Conservation (phyloP, 345 rosid species). For the Euphorbia lathyris region DNA sequence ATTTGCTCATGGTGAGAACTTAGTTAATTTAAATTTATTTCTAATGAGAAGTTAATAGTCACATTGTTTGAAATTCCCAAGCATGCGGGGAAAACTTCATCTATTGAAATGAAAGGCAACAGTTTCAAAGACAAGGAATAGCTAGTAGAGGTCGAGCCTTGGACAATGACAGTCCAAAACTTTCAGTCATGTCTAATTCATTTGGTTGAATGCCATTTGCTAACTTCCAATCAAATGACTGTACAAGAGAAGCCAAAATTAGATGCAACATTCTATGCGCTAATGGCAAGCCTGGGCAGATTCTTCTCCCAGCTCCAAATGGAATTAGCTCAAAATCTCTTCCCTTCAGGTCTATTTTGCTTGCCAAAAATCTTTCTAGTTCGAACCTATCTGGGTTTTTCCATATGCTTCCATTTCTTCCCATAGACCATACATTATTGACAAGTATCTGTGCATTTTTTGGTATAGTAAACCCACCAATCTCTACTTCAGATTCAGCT, state of each 20-base stretch:
- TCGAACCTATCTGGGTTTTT: background rate
- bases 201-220: slow-evolving; percentile 19
- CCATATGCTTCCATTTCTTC: slow-evolving; percentile 4
- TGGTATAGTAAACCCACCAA: background rate
- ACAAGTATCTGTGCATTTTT: slow-evolving; percentile 10
- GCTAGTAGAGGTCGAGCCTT: too few species aligned
- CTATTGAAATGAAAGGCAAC: too few species aligned
- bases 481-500: slow-evolving; percentile 5
- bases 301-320: slow-evolving; percentile 37
- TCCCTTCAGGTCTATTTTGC: slow-evolving; percentile 9
- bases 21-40: too few species aligned
- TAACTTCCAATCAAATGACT: slow-evolving; percentile 31
- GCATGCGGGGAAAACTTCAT: too few species aligned
- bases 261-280: slow-evolving; percentile 33
- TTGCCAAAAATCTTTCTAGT: slow-evolving; percentile 12
- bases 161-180: too few species aligned
- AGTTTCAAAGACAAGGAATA: too few species aligned
- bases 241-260: slow-evolving; percentile 41
- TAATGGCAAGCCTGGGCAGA: slow-evolving; percentile 39
- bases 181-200: slow-evolving; percentile 12
- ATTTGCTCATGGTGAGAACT: too few species aligned
- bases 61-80: too few species aligned
- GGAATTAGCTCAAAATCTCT: too few species aligned
- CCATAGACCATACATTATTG: background rate
- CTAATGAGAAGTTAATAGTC: too few species aligned